Conservation (phyloP, 1,284 basidiomycete species). For the Ganoderma meredithae region DNA sequence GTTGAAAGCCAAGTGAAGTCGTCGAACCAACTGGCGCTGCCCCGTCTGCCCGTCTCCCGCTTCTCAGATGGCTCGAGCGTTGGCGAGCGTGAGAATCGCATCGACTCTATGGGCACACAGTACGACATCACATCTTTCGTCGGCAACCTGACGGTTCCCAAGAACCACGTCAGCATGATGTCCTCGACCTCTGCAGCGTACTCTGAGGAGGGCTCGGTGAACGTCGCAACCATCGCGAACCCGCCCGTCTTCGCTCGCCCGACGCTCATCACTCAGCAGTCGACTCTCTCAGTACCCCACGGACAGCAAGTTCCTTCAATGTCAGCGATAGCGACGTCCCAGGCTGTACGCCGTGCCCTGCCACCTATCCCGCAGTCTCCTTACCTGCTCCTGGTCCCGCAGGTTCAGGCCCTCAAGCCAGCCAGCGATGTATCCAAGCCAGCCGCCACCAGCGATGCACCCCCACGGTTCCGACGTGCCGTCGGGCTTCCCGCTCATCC, state of each 20-base stretch:
- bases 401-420: slow-evolving; percentile 6
- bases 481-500: slow-evolving; percentile 41
- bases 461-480: slow-evolving; percentile 29
- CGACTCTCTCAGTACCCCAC: not conserved
- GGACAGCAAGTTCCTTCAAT: not conserved
- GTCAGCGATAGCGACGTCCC: not conserved
- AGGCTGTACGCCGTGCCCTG: slow-evolving; percentile 8
- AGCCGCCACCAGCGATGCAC: slow-evolving; percentile 3
- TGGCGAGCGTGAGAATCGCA: slow-evolving; percentile 31
- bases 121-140: slow-evolving; percentile 83
- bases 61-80: slow-evolving; percentile 42
- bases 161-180: slow-evolving; percentile 30
- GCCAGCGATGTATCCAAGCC: not conserved
- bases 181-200: slow-evolving; percentile 22
- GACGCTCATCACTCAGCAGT: slow-evolving; percentile 22
- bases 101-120: slow-evolving; percentile 60
- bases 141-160: slow-evolving; percentile 43
- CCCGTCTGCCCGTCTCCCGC: slow-evolving; percentile 32
- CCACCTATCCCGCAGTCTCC: slow-evolving; percentile 18
- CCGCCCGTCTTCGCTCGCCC: slow-evolving; percentile 25
- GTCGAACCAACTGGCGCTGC: slow-evolving; percentile 16
- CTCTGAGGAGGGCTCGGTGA: slow-evolving; percentile 29
- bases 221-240: slow-evolving; percentile 26
- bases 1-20: not conserved
- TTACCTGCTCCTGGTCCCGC: slow-evolving; percentile 9